Evolutionary conservation across 352 stramenopile genomes (phyloP).

Genomic region (Phytopythium litorale): DNA sequence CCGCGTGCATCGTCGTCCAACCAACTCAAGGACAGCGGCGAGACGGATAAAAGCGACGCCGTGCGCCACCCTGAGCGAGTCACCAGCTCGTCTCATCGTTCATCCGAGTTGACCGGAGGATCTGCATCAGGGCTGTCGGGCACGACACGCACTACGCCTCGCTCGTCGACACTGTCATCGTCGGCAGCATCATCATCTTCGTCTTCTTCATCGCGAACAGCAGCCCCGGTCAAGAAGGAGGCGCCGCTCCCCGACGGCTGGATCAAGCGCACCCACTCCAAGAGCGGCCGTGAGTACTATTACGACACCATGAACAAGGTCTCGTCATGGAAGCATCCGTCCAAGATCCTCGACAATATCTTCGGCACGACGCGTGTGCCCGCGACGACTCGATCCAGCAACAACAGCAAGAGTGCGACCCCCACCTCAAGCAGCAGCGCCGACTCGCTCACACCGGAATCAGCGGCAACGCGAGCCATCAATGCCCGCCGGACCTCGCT

Average conservation of each 20-base stretch:
- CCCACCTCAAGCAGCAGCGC: constrained; percentile 16
- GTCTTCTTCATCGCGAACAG: constrained; percentile 11
- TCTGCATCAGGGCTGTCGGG: not conserved
- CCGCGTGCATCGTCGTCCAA: constrained; percentile 11
- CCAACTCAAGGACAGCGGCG: constrained; percentile 20
- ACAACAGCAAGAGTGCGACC: constrained; percentile 11
- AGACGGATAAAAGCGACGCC: constrained; percentile 27
- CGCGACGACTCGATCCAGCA: constrained; percentile 2
- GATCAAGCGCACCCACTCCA: constrained; percentile 70
- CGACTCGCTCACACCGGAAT: constrained; percentile 38
- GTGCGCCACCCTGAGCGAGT: constrained; percentile 24
- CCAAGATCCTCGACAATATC: constrained; percentile 59
- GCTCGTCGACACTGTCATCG: constrained; percentile 8
- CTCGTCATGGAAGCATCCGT: constrained; percentile 66
- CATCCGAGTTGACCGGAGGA: constrained; percentile 13
- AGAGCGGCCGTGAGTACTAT: constrained; percentile 69
- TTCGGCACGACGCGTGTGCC: constrained; percentile 26
- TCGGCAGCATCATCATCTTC: constrained; percentile 15
- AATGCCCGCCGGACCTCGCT: constrained; percentile 16
- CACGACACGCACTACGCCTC: constrained; percentile 12
- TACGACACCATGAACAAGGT: constrained; percentile 73
- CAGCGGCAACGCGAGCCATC: constrained; percentile 15
- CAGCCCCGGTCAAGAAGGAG: constrained; percentile 28
- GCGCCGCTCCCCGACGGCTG: constrained; percentile 51
- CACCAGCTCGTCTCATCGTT: constrained; percentile 8